These are phyloP conservation scores for Leccinum arenicola DNA, from an alignment of 768 basidiomycete genomes.

Conservation along the genomic window DNA sequence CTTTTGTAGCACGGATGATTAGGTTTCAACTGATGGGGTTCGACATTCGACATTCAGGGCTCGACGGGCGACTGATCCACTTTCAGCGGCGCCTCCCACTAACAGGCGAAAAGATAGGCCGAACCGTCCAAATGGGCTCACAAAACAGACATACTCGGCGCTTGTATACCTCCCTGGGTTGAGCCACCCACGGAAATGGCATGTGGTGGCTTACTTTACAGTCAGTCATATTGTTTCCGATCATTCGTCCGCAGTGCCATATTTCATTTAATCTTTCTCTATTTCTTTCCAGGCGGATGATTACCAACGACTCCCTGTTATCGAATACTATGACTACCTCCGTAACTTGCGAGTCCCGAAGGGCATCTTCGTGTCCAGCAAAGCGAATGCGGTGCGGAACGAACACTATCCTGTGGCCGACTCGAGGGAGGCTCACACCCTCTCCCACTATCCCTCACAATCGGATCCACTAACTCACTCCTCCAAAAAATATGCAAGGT, in stretches of 20 bases:
- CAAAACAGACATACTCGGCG: conserved; percentile 83
- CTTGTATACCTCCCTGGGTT: conserved; percentile 63
- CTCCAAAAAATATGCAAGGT: conserved; percentile 5
- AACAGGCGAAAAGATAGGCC: conserved; percentile 74
- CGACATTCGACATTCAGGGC: conserved; percentile 40
- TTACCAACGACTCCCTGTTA: conserved; percentile 64
- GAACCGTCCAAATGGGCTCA: conserved; percentile 76
- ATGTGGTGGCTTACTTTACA: conserved; percentile 80
- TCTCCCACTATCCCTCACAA: conserved; percentile 10
- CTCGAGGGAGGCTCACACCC: conserved; percentile 16
- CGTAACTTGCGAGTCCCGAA: conserved; percentile 63
- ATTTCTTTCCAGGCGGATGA: conserved; percentile 52
- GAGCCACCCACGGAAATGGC: conserved; percentile 68
- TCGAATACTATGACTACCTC: conserved; percentile 75
- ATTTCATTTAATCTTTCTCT: conserved; percentile 10
- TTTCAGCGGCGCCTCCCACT: conserved; percentile 53
- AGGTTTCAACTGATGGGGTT: neutral
- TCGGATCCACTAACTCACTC: conserved; percentile 3
- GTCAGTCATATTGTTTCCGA: conserved; percentile 37
- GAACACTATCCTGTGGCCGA: conserved; percentile 22
- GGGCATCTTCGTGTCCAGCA: conserved; percentile 72
- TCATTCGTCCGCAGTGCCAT: neutral
- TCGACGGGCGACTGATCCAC: conserved; percentile 58
- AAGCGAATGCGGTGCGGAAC: conserved; percentile 38
- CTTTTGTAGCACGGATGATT: conserved; percentile 11